Conservation (phyloP, 78 protist species). For the Isochrysis galbana region DNA sequence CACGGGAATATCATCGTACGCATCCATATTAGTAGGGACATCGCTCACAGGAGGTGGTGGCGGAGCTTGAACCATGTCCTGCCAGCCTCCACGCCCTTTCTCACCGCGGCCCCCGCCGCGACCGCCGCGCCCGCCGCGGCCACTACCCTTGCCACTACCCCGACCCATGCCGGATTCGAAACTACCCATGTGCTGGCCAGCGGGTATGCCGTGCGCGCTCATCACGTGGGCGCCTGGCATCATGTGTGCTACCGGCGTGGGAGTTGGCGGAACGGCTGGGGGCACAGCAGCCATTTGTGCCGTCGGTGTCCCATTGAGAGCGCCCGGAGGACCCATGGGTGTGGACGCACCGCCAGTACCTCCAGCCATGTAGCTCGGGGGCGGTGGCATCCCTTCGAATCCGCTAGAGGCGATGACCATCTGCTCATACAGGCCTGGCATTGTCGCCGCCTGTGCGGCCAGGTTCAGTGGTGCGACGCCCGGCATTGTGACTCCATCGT, state of each 20-base stretch:
- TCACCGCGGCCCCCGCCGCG: not conserved
- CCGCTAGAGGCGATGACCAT: not conserved
- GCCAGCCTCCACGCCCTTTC: not conserved
- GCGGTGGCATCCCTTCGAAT: not conserved
- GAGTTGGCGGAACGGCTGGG: no score
- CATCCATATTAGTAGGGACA: slow-evolving; percentile 75
- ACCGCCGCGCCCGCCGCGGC: not conserved
- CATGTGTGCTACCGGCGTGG: no score
- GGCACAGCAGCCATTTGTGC: no score
- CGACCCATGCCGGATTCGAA: no score
- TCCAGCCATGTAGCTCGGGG: no score
- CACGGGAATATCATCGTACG: slow-evolving; percentile 81
- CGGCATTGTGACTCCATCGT: not conserved
- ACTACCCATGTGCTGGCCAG: no score
- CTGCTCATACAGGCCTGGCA: slow-evolving; percentile 11
- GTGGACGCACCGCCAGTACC: no score
- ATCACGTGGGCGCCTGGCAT: no score
- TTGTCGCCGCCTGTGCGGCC: slow-evolving; percentile 1
- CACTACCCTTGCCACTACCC: not conserved
- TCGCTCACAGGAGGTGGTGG: not conserved
- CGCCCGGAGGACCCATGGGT: no score
- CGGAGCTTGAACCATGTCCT: not conserved
- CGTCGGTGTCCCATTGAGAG: no score
- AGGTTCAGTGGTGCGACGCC: not conserved
- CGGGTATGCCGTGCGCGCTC: no score